Conservation (phyloP, 352 stramenopile species). For the Globisporangium middletonii region DNA sequence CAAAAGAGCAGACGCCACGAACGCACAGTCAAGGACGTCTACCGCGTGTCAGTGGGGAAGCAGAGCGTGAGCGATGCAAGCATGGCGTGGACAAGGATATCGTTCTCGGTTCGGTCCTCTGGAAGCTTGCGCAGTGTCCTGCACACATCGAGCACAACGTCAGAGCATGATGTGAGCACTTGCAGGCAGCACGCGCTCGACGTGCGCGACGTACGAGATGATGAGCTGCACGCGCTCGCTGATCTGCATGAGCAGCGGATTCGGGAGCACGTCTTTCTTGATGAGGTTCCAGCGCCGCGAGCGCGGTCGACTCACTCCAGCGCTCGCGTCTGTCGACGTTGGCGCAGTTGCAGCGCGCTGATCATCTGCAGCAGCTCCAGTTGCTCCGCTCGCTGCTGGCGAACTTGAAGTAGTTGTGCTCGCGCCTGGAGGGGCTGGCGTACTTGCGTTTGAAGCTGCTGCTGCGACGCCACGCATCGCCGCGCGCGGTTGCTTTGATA, state of each 20-base stretch:
- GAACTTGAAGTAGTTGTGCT: not conserved
- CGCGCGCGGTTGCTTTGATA: constrained; percentile 11
- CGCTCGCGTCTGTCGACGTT: not conserved
- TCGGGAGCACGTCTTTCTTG: constrained; percentile 26
- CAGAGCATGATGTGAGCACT: not conserved
- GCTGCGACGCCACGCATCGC: constrained; percentile 2
- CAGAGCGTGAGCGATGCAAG: not conserved
- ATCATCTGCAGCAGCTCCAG: constrained; percentile 2
- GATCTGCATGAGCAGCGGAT: constrained; percentile 50
- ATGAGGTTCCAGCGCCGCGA: constrained; percentile 16
- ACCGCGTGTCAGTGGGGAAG: constrained; percentile 2
- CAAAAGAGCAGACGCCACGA: not conserved
- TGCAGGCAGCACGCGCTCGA: not conserved
- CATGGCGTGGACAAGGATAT: constrained; percentile 30
- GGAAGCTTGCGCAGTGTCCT: constrained; percentile 60
- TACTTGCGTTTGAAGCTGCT: not conserved
- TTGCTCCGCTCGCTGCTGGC: not conserved
- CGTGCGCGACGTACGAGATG: constrained; percentile 35
- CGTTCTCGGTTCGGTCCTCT: constrained; percentile 59
- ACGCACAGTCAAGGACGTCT: constrained; percentile 5
- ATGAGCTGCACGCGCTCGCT: constrained; percentile 60
- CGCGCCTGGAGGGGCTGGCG: not conserved
- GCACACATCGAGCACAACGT: not conserved
- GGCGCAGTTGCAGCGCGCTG: not conserved
- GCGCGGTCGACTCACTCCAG: not conserved